Evolutionary conservation across 306 rosid species (phyloP).

Genomic region (Acacia acuminata): DNA sequence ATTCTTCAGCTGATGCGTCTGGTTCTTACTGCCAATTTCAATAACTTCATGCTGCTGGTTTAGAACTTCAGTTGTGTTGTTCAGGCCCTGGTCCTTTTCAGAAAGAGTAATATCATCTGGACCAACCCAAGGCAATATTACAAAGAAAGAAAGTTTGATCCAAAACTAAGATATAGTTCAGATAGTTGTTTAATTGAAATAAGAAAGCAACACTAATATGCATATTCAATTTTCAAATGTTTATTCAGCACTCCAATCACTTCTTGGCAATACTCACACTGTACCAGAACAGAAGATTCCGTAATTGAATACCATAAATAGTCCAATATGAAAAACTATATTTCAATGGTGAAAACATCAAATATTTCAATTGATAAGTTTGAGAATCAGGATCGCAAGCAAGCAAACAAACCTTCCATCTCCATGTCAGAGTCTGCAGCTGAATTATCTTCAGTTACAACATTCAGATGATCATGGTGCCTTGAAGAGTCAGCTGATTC

Average conservation of each 20-base stretch:
- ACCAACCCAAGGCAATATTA: conserved; percentile 35
- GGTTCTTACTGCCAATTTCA: conserved; percentile 41
- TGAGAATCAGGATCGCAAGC: conserved; percentile 12
- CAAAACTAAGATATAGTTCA: background rate
- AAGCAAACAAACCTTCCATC: conserved; percentile 81
- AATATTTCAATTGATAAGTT: background rate
- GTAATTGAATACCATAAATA: background rate
- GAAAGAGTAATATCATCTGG: conserved; percentile 76
- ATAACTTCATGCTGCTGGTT: conserved; percentile 29
- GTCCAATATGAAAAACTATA: background rate
- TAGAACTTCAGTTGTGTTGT: conserved; percentile 41
- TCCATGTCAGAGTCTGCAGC: conserved; percentile 91
- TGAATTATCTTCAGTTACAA: conserved; percentile 41
- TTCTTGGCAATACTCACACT: background rate
- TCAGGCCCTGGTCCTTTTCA: conserved; percentile 52
- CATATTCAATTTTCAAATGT: conserved; percentile 1
- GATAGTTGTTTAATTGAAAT: conserved; percentile 1
- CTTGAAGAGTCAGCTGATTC: conserved; percentile 32
- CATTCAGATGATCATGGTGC: conserved; percentile 33
- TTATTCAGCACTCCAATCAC: conserved; percentile 11
- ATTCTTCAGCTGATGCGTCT: conserved; percentile 37
- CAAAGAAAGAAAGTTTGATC: conserved; percentile 34
- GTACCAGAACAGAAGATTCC: background rate
- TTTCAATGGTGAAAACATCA: background rate
- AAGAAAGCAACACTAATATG: background rate